Evolutionary conservation across 129 eudicot species (phyloP), one percentile per base, ranked within the genome.

Genomic region (Tagetes erecta): DNA sequence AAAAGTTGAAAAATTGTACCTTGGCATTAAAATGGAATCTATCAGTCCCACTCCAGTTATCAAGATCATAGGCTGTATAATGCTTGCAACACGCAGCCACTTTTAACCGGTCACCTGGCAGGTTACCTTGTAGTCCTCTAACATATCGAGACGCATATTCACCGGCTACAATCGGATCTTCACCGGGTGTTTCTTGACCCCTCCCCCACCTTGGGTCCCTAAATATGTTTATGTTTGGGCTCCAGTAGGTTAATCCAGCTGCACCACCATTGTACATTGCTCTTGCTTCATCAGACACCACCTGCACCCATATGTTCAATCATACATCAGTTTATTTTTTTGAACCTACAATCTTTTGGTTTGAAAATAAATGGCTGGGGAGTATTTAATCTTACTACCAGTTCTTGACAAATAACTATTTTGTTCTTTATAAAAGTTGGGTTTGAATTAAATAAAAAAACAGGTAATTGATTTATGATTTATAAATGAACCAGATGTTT

Each of bases 131-230:
- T 52, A 91, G 57, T 3, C 97, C 97, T 52, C 86, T 87, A 7
- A 91, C 97, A 20, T 86, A 91, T 57, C 86, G 75, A 55, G 86
- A 80, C 1, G 96, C 97, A 33, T 91, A 91, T 57, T 72, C 79
- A 58, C 92, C 97, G 82, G 91, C 96, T 0, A 88, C 76, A 1
- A 83, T 68, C 2, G 97, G 97, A 65, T 91, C 97, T 76, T 91
- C 97, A 44, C 97, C 97, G 70, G 97, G 97, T 20, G 96, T 88
- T 76, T 91, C 97, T 76, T 86, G 96, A 8, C 90, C 92, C 10
- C 97, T 79, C 8, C 97, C 97, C 96, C 97, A 91, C 75, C 97
- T 69, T 5, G 97, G 97, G 87, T 91, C 97, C 40, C 97, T 72
- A 47, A 86, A 76, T 60, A 91, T 88, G 73, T 91, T 91, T 5